These are phyloP conservation scores for Ophiostoma tasmaniense DNA, from an alignment of 2,329 filamentous ascomycete genomes.

Conservation along the genomic window DNA sequence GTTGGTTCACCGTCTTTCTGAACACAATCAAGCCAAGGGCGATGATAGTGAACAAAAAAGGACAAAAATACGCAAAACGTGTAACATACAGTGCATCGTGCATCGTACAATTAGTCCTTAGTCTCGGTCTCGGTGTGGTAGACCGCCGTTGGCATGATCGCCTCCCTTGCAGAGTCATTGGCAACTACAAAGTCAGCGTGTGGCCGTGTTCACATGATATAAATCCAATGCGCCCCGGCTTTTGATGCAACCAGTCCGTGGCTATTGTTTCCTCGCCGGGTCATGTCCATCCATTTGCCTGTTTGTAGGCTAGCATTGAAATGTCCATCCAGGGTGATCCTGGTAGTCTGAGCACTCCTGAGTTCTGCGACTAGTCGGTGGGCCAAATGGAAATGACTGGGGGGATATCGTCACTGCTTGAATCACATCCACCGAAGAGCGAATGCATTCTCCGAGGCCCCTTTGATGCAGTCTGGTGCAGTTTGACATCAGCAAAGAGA, in stretches of 20 bases:
- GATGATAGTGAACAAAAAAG: not conserved
- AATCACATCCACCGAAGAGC: not conserved
- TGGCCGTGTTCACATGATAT: constrained; percentile 14
- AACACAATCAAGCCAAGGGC: not conserved
- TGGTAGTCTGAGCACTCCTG: not conserved
- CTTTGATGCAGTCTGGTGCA: not conserved
- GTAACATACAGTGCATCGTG: not conserved
- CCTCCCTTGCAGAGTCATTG: not conserved
- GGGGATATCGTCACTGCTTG: not conserved
- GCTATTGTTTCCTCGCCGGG: not conserved
- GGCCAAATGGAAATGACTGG: not conserved
- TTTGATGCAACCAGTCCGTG: not conserved
- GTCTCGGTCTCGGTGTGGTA: not conserved
- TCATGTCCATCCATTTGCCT: not conserved
- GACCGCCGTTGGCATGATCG: not conserved
- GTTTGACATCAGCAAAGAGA: not conserved
- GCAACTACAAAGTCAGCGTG: not conserved
- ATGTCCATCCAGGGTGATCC: not conserved
- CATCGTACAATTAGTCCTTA: not conserved
- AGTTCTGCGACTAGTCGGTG: not conserved
- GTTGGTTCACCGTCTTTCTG: not conserved
- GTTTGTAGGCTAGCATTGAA: not conserved
- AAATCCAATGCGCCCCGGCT: constrained; percentile 12
- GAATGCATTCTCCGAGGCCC: not conserved
- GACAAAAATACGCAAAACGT: not conserved